Conservation (phyloP, 306 rosid genomes). For the Vigna radiata region DNA sequence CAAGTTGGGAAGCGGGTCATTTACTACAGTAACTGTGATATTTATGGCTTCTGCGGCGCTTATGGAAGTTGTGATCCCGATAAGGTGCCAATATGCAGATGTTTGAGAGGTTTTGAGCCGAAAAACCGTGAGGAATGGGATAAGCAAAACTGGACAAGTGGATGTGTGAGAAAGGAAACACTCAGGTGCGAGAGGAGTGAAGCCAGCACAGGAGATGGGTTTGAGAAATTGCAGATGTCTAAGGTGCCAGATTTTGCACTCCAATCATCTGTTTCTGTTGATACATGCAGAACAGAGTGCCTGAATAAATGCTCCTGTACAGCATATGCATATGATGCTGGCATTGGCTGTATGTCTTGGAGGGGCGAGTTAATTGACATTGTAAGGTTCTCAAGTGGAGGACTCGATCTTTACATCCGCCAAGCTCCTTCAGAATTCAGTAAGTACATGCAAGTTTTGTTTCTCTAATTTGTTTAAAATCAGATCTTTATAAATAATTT, state of each 20-base stretch:
- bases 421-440: slow-evolving; percentile 32
- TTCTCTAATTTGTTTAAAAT: background rate
- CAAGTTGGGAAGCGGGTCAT: background rate
- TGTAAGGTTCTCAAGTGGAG: slow-evolving; percentile 1
- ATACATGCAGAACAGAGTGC: slow-evolving; percentile 21
- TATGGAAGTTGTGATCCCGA: slow-evolving; percentile 42
- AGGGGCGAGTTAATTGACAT: slow-evolving; percentile 34
- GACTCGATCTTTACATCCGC: slow-evolving; percentile 43
- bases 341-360: slow-evolving; percentile 42
- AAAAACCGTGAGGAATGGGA: slow-evolving; percentile 46
- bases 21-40: slow-evolving; percentile 15
- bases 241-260: slow-evolving; percentile 46
- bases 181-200: slow-evolving; percentile 24
- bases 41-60: slow-evolving; percentile 43
- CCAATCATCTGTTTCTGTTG: background rate
- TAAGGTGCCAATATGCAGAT: slow-evolving; percentile 38
- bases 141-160: slow-evolving; percentile 38
- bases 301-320: slow-evolving; percentile 39
- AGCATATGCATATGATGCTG: slow-evolving; percentile 39
- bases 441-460: background rate
- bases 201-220: slow-evolving; percentile 40
- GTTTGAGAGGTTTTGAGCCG: slow-evolving; percentile 53
- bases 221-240: slow-evolving; percentile 29
- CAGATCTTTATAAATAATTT: background rate
- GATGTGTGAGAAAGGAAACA: slow-evolving; percentile 47